These are phyloP conservation scores for Puccinia polysora DNA, from an alignment of 1,284 basidiomycete genomes.

Conservation along the genomic window DNA sequence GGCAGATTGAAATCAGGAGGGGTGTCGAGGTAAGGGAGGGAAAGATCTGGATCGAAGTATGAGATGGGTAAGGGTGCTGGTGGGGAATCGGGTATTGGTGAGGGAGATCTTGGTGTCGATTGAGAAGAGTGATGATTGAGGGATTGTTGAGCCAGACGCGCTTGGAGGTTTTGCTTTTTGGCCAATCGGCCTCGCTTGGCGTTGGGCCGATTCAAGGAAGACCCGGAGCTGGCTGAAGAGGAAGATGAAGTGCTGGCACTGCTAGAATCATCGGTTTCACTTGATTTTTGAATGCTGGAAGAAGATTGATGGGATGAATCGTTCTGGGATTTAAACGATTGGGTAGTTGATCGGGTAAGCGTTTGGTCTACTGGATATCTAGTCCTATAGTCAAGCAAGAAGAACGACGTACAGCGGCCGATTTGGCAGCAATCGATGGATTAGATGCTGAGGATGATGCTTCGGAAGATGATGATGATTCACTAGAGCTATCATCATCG, in stretches of 20 bases:
- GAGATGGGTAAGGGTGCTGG: conserved; percentile 2
- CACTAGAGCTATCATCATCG: neutral
- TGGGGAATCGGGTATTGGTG: neutral
- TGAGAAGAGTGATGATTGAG: too few species aligned
- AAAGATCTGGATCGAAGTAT: conserved; percentile 8
- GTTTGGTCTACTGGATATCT: too few species aligned
- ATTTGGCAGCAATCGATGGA: neutral
- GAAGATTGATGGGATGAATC: neutral
- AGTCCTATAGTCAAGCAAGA: too few species aligned
- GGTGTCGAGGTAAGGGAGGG: neutral
- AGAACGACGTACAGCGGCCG: neutral
- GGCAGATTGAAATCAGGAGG: conserved; percentile 2
- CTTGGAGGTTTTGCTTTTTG: conserved; percentile 6
- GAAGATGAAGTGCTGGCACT: neutral
- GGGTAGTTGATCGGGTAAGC: too few species aligned
- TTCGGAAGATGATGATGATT: neutral
- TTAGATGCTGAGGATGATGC: too few species aligned
- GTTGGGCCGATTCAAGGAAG: conserved; percentile 1
- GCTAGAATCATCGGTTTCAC: neutral
- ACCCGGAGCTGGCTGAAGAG: conserved; percentile 2
- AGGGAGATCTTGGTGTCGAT: neutral
- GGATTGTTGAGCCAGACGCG: neutral
- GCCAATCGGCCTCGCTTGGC: conserved; percentile 14
- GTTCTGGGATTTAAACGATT: too few species aligned
- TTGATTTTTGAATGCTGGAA: neutral